Conservation (phyloP, 2,329 filamentous ascomycete genomes). For the Pyrenochaeta sp. region DNA sequence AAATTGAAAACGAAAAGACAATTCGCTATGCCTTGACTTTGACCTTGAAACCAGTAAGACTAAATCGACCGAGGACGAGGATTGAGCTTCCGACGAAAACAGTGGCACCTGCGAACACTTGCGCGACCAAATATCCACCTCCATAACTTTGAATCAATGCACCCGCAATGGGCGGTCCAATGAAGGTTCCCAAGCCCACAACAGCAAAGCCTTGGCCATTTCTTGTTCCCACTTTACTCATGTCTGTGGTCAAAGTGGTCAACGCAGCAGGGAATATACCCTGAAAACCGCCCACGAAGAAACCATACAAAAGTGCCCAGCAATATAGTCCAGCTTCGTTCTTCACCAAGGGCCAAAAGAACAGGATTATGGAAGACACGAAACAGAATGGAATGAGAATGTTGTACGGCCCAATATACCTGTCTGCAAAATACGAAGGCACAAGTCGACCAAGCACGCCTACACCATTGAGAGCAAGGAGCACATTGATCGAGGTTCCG, state of each 20-base stretch:
- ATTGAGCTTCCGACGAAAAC: conserved; percentile 38
- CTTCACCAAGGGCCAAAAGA: conserved; percentile 64
- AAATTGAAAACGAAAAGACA: no score
- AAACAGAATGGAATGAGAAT: conserved; percentile 61
- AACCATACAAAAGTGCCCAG: conserved; percentile 56
- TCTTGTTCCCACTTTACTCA: conserved; percentile 55
- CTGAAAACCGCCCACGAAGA: conserved; percentile 55
- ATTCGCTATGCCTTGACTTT: conserved; percentile 37
- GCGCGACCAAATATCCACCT: conserved; percentile 54
- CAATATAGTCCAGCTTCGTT: conserved; percentile 48
- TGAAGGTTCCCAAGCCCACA: conserved; percentile 54
- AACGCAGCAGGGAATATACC: conserved; percentile 55
- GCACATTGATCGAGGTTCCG: conserved; percentile 60
- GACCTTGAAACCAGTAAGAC: conserved; percentile 39
- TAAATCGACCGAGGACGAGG: conserved; percentile 36
- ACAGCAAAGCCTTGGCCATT: conserved; percentile 59
- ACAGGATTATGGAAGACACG: conserved; percentile 58
- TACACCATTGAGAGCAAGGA: conserved; percentile 65
- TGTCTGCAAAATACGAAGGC: conserved; percentile 63
- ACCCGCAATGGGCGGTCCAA: conserved; percentile 57
- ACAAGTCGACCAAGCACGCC: conserved; percentile 64
- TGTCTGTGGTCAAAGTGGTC: conserved; percentile 54
- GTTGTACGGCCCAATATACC: conserved; percentile 62
- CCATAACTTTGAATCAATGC: conserved; percentile 51
- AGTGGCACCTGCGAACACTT: conserved; percentile 49